phyloP scores from a whole-genome alignment of 2,329 filamentous ascomycete species.

The Coniella lustricola region DNA sequence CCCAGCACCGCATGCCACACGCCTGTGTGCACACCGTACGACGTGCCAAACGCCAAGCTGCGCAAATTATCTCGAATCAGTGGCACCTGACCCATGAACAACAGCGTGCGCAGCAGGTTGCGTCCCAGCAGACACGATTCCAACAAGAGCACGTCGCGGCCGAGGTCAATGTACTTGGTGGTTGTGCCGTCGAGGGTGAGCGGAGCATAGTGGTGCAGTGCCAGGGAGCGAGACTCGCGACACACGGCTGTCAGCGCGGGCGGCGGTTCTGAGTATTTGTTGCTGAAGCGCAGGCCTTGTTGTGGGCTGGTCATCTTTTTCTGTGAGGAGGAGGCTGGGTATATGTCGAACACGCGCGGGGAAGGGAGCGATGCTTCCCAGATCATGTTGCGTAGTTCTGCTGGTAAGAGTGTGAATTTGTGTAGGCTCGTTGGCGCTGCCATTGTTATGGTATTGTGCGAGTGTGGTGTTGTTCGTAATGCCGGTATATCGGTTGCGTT shows the following conservation, averaged over 20 bases:
- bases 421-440: slow-evolving; percentile 18
- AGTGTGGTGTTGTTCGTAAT: neutral
- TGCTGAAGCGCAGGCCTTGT: slow-evolving; percentile 40
- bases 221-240: slow-evolving; percentile 35
- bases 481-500: neutral
- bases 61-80: slow-evolving; percentile 34
- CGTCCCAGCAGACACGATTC: slow-evolving; percentile 42
- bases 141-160: slow-evolving; percentile 38
- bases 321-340: slow-evolving; percentile 37
- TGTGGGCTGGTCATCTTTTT: slow-evolving; percentile 32
- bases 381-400: slow-evolving; percentile 39
- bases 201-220: slow-evolving; percentile 36
- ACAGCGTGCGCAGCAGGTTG: slow-evolving; percentile 37
- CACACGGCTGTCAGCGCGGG: slow-evolving; percentile 37
- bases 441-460: neutral
- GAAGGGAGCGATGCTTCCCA: slow-evolving; percentile 40
- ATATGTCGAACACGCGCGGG: slow-evolving; percentile 38
- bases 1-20: slow-evolving; percentile 39
- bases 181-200: slow-evolving; percentile 38
- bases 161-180: slow-evolving; percentile 39
- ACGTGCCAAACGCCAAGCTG: slow-evolving; percentile 38
- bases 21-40: slow-evolving; percentile 38
- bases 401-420: slow-evolving; percentile 30
- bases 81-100: slow-evolving; percentile 39
- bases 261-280: slow-evolving; percentile 37